Evolutionary conservation across 495 filamentous ascomycete species (phyloP).

Genomic region (Gamarada debralockiae): DNA sequence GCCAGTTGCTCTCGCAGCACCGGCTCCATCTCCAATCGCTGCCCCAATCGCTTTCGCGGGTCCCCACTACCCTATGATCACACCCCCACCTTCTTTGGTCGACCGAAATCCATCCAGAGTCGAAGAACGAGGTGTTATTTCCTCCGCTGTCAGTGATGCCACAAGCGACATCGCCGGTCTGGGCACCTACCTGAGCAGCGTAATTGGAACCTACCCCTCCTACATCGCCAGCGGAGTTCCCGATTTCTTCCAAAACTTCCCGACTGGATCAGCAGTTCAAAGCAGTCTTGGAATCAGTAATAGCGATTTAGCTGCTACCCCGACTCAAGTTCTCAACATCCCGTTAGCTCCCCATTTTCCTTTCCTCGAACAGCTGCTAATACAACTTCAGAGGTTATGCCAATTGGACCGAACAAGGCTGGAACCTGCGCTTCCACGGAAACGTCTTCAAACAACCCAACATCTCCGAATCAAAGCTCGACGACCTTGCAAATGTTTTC

Average conservation of each 20-base stretch:
- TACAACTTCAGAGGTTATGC: slow-evolving; percentile 54
- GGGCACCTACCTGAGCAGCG: slow-evolving; percentile 41
- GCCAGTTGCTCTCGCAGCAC: slow-evolving; percentile 17
- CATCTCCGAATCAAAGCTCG: slow-evolving; percentile 53
- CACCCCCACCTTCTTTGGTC: slow-evolving; percentile 37
- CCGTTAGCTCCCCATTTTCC: slow-evolving; percentile 37
- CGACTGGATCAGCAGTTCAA: slow-evolving; percentile 53
- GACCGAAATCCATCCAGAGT: slow-evolving; percentile 27
- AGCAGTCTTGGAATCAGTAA: slow-evolving; percentile 56
- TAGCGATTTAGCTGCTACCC: slow-evolving; percentile 51
- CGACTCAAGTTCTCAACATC: slow-evolving; percentile 69
- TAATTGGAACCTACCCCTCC: slow-evolving; percentile 48
- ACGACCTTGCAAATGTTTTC: slow-evolving; percentile 67
- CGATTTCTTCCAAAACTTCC: slow-evolving; percentile 64
- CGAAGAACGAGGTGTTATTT: slow-evolving; percentile 27
- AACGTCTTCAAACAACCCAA: slow-evolving; percentile 77
- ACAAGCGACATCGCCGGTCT: slow-evolving; percentile 33
- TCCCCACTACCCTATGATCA: slow-evolving; percentile 43
- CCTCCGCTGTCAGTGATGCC: slow-evolving; percentile 6
- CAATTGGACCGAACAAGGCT: slow-evolving; percentile 73
- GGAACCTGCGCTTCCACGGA: slow-evolving; percentile 73
- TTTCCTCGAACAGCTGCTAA: background rate
- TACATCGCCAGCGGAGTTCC: slow-evolving; percentile 61
- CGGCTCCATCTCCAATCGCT: slow-evolving; percentile 4
- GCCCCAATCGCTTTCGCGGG: slow-evolving; percentile 17